Conservation (phyloP, 495 filamentous ascomycete species). For the Ascodesmis nigricans region DNA sequence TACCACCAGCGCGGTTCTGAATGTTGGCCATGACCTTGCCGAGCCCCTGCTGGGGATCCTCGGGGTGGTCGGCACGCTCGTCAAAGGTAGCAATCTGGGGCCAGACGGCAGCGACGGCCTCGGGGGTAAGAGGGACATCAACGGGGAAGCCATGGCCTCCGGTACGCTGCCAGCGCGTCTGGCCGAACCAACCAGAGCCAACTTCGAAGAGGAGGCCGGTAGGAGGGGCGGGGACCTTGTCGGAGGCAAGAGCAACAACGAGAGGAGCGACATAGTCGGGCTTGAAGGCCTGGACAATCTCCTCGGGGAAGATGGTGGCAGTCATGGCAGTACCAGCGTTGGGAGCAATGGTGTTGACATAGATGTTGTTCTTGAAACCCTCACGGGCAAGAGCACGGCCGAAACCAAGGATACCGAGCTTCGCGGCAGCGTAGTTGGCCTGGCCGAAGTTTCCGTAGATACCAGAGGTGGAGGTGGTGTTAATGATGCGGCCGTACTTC, state of each 20-base stretch:
- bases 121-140: conserved; percentile 66
- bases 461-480: conserved; percentile 88
- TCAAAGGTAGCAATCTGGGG: conserved; percentile 66
- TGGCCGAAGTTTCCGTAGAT: conserved; percentile 99
- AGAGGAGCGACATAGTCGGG: conserved; percentile 93
- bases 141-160: conserved; percentile 86
- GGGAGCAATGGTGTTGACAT: conserved; percentile 92
- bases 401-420: conserved; percentile 87
- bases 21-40: conserved; percentile 85
- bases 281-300: conserved; percentile 98
- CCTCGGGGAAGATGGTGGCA: conserved; percentile 80
- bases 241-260: conserved; percentile 70
- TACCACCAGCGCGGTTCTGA: conserved; percentile 22
- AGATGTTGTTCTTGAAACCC: conserved; percentile 94
- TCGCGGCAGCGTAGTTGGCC: conserved; percentile 92
- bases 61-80: conserved; percentile 75
- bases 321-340: conserved; percentile 97
- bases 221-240: conserved; percentile 59
- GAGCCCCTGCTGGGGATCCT: conserved; percentile 50
- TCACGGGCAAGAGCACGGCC: conserved; percentile 81
- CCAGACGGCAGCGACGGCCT: conserved; percentile 63
- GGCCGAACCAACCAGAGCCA: conserved; percentile 80
- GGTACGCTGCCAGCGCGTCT: conserved; percentile 84
- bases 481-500: conserved; percentile 91
- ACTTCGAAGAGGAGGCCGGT: conserved; percentile 91